phyloP scores from a whole-genome alignment of 1,284 basidiomycete species.

The Moesziomyces sp. region DNA sequence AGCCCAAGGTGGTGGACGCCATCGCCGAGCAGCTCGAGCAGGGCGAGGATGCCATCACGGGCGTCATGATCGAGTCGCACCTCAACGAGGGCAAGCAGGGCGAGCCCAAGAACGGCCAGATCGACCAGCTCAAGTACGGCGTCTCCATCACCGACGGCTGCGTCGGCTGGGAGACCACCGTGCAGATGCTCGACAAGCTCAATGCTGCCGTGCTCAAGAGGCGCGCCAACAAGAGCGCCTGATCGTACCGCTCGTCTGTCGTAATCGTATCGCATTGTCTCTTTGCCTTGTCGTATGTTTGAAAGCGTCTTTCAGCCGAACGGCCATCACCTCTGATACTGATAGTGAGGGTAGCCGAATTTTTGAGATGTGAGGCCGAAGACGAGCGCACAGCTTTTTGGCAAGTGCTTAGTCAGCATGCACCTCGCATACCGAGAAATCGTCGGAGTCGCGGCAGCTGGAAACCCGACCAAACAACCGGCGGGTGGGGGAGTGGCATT shows the following conservation, averaged over 20 bases:
- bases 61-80: conserved; percentile 96
- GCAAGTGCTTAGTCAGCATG: neutral
- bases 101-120: conserved; percentile 64
- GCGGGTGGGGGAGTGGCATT: neutral
- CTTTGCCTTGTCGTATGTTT: neutral
- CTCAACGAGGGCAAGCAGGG: conserved; percentile 74
- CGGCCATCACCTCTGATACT: no score
- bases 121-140: conserved; percentile 63
- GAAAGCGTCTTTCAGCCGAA: no score
- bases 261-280: neutral
- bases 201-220: conserved; percentile 59
- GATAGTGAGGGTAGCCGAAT: no score
- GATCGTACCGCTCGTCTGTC: neutral
- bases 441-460: neutral
- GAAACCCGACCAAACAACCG: no score
- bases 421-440: neutral
- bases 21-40: conserved; percentile 82
- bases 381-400: no score
- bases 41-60: conserved; percentile 84
- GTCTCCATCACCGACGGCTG: conserved; percentile 73
- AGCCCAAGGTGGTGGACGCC: conserved; percentile 73
- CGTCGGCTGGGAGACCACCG: conserved; percentile 86
- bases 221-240: conserved; percentile 23
- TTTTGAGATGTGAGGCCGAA: no score
- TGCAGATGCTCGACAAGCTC: conserved; percentile 67